Evolutionary conservation across 2,329 filamentous ascomycete genomes (phyloP), one percentile per base, ranked within the genome.

Genomic region (Mollisiaceae sp.): DNA sequence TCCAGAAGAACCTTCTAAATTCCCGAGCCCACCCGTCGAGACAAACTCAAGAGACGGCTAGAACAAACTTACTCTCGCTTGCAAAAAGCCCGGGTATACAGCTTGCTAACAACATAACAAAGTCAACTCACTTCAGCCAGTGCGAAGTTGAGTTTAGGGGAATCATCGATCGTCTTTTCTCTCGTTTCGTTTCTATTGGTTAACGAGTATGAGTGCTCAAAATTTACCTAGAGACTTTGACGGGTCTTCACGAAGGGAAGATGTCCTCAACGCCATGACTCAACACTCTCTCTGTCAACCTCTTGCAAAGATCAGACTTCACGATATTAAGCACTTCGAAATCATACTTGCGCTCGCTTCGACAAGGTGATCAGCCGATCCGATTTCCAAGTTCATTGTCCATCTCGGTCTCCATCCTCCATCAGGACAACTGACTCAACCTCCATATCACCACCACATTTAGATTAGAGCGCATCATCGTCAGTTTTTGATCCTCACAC

Each of bases 391-490:
- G 8, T 32, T 24, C 38, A 41, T 18, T 41, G 14, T 24, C 20
- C 45, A 54, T 24, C 50, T 54, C 50, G 50, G 50, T n/a, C 4
- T 14, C 4, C 22, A 52, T 52, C 47, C 47, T 52, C 47, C 47
- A 52, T 52, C 24, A 52, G 18, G 47, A 24, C 47, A 52, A 24
- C 47, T 52, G 47, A 52, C 47, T 52, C 50, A 54, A 54, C 50
- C 22, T 54, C 50, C 50, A 54, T 12, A 54, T 54, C 24, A 35
- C 27, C 50, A 54, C 27, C 18, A 47, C 20, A 8, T 32, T n/a
- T 24, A 54, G 22, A 54, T 35, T 12, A 27, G 8, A 18, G 14
- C 50, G 32, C 50, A 27, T 54, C 50, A 54, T 18, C 50, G 14
- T 32, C 14, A 54, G 12, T 18, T 12, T 18, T 35, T 11, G n/a